phyloP scores from a whole-genome alignment of 2,329 filamentous ascomycete genomes.

The Ophiostoma ips region DNA sequence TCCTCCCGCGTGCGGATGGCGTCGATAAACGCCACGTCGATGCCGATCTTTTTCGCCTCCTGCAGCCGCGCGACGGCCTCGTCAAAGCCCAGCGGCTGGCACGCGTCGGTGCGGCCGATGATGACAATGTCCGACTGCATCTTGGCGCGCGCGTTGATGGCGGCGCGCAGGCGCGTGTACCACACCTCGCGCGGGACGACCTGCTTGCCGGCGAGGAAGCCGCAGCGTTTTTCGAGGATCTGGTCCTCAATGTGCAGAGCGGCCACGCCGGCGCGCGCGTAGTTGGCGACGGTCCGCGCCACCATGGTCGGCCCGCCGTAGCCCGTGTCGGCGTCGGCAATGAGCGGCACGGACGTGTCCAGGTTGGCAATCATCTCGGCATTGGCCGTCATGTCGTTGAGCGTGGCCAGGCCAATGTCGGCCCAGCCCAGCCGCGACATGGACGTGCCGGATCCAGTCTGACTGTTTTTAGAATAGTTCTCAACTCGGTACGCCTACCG shows the following conservation, averaged over 20 bases:
- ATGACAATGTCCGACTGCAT: constrained; percentile 43
- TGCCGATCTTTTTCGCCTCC: constrained; percentile 38
- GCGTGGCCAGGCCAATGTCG: constrained; percentile 47
- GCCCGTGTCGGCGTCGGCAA: constrained; percentile 47
- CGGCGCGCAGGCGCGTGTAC: constrained; percentile 42
- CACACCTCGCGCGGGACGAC: constrained; percentile 39
- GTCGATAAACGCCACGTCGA: constrained; percentile 47
- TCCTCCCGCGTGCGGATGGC: constrained; percentile 39
- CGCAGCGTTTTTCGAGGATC: constrained; percentile 49
- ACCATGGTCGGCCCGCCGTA: constrained; percentile 41
- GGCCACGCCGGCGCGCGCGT: constrained; percentile 41
- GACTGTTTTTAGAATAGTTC: too few relatives aligned
- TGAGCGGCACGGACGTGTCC: constrained; percentile 39
- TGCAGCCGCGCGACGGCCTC: constrained; percentile 37
- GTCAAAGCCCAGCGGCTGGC: constrained; percentile 42
- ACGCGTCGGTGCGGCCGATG: constrained; percentile 50
- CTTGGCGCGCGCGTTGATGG: constrained; percentile 29
- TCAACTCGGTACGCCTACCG: too few relatives aligned
- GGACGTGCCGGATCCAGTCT: constrained; percentile 46
- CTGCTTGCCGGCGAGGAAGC: constrained; percentile 47
- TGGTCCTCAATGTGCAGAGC: constrained; percentile 51
- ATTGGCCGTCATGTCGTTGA: constrained; percentile 49
- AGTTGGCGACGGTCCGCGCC: constrained; percentile 30
- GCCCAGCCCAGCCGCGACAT: constrained; percentile 47
- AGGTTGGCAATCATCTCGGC: constrained; percentile 52